Conservation (phyloP, 2,329 filamentous ascomycete species). For the Penicillium sp. region DNA sequence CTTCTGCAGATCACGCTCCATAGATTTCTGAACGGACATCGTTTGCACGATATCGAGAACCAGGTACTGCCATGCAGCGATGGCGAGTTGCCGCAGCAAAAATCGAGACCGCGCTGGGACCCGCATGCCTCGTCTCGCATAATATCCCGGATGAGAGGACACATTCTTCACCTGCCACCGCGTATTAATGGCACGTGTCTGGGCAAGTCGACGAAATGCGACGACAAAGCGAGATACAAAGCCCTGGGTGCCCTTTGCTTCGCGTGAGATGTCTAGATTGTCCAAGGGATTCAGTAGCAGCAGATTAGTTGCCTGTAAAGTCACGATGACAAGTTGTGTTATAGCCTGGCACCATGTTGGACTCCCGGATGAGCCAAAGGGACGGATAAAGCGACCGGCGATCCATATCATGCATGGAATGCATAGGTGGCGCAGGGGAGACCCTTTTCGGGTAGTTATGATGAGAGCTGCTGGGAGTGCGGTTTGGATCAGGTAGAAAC, state of each 20-base stretch:
- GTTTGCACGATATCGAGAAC: constrained; percentile 11
- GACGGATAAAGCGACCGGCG: constrained; percentile 9
- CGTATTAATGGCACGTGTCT: constrained; percentile 9
- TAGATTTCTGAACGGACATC: not conserved
- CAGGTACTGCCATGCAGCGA: constrained; percentile 12
- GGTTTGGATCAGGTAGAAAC: constrained; percentile 4
- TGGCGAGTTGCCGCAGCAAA: constrained; percentile 8
- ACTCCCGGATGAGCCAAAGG: constrained; percentile 9
- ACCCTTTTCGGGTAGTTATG: constrained; percentile 9
- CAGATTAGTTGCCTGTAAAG: constrained; percentile 4
- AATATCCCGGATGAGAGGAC: constrained; percentile 10
- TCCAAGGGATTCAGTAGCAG: constrained; percentile 12
- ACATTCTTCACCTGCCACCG: constrained; percentile 13
- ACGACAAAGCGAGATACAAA: not conserved
- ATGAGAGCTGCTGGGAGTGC: not conserved
- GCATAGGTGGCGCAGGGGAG: constrained; percentile 5
- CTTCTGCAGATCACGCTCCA: not conserved
- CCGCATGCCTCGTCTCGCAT: not conserved
- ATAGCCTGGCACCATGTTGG: constrained; percentile 11
- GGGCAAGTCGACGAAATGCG: not conserved
- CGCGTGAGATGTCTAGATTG: not conserved
- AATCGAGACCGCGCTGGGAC: not conserved
- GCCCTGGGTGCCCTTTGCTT: not conserved
- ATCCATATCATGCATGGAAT: constrained; percentile 9
- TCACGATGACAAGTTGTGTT: constrained; percentile 3